phyloP scores from a whole-genome alignment of 2,329 filamentous ascomycete species.

The Tolypocladium cylindrosporum region DNA sequence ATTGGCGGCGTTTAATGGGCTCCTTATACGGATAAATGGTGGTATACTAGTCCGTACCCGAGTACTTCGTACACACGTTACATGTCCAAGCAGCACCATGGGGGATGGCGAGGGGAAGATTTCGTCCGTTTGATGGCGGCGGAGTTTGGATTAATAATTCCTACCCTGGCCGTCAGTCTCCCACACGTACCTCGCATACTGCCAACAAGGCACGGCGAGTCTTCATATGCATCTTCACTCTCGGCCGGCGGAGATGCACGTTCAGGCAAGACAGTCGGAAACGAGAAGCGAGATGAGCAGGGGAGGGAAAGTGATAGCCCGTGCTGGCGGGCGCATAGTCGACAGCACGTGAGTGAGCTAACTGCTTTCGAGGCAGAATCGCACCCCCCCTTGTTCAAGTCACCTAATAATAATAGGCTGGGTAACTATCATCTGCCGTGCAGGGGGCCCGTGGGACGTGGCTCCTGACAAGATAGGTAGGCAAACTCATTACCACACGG shows the following conservation, averaged over 20 bases:
- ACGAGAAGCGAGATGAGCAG: constrained; percentile 1
- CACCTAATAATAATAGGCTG: neutral
- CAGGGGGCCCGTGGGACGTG: neutral
- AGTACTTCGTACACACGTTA: neutral
- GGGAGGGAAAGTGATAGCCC: neutral
- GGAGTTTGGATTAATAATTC: neutral
- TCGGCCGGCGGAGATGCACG: neutral
- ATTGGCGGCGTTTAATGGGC: neutral
- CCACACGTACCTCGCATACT: neutral
- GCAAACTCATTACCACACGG: neutral
- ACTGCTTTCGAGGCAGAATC: neutral
- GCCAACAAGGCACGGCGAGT: neutral
- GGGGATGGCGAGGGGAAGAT: neutral
- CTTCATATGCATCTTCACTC: neutral
- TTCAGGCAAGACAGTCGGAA: neutral
- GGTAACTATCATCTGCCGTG: neutral
- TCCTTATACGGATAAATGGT: neutral
- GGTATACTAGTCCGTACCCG: neutral
- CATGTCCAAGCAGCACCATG: neutral
- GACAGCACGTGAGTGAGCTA: neutral
- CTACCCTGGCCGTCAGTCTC: too few relatives aligned
- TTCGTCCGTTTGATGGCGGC: neutral
- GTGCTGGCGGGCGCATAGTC: neutral
- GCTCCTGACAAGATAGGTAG: neutral
- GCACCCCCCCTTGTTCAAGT: neutral